These are phyloP conservation scores for Aureobasidium lini DNA, from an alignment of 2,329 filamentous ascomycete genomes.

Conservation along the genomic window DNA sequence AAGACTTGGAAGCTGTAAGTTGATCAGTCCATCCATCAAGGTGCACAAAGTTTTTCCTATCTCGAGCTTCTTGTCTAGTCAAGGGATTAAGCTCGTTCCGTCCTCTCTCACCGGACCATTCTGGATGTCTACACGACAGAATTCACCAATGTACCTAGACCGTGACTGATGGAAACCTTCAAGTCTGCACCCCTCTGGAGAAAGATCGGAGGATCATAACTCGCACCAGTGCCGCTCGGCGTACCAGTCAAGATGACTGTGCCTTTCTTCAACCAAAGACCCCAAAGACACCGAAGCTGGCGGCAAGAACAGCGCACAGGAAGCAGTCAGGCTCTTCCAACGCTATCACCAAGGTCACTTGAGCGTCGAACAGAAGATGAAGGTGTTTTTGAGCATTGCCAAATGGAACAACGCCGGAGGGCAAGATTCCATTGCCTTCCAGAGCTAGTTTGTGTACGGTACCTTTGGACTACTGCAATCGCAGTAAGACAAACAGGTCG, in stretches of 20 bases:
- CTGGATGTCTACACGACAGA: not conserved
- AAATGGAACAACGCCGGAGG: not conserved
- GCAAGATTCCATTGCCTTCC: too few species aligned
- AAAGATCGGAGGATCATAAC: not conserved
- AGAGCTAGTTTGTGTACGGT: too few species aligned
- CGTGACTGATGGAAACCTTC: not conserved
- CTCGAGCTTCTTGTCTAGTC: too few species aligned
- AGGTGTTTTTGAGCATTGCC: not conserved
- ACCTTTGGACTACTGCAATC: too few species aligned
- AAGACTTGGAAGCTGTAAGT: too few species aligned
- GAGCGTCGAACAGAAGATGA: not conserved
- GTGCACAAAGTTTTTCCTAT: too few species aligned
- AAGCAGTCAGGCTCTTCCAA: not conserved
- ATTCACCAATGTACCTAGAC: not conserved
- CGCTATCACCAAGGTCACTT: not conserved
- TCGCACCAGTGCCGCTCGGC: slow-evolving; percentile 28
- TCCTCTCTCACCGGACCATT: too few species aligned
- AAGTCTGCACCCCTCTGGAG: not conserved
- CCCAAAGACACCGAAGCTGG: too few species aligned
- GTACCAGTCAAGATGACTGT: slow-evolving; percentile 47
- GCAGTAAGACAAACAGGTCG: too few species aligned
- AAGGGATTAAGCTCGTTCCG: too few species aligned
- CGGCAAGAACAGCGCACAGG: not conserved
- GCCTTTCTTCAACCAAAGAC: slow-evolving; percentile 34
- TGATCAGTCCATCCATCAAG: too few species aligned